Evolutionary conservation across 2,329 filamentous ascomycete species (phyloP).

Genomic region (Capronia coronata): DNA sequence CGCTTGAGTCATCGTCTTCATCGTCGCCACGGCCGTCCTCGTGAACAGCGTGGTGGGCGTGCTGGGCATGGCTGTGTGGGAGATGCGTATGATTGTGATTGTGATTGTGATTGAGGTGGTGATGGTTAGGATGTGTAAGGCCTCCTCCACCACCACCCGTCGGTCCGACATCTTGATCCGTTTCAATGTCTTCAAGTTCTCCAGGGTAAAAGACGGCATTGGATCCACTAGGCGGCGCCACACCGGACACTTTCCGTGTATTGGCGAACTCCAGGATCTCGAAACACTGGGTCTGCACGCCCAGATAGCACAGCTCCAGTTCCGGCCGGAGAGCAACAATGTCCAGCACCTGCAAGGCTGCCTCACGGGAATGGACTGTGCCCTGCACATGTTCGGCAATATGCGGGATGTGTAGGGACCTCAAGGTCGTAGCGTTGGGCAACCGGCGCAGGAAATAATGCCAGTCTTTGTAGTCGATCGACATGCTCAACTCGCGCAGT

Average conservation of each 20-base stretch:
- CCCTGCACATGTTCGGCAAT: constrained; percentile 57
- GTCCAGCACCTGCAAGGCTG: constrained; percentile 70
- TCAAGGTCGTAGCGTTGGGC: constrained; percentile 62
- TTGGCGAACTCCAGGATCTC: constrained; percentile 62
- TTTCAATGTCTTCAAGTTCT: constrained; percentile 17
- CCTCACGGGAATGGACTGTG: constrained; percentile 57
- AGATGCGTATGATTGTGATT: constrained; percentile 7
- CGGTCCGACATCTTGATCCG: constrained; percentile 20
- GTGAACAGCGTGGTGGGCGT: constrained; percentile 30
- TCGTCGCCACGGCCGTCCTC: constrained; percentile 36
- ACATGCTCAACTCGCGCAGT: constrained; percentile 64
- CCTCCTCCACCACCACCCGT: constrained; percentile 2
- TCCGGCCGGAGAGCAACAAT: constrained; percentile 70
- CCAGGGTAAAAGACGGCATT: too few species aligned
- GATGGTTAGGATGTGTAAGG: background rate
- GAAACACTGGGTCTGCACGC: constrained; percentile 70
- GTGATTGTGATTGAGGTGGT: background rate
- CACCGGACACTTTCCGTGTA: constrained; percentile 12
- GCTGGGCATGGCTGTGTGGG: constrained; percentile 31
- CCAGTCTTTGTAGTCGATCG: constrained; percentile 71
- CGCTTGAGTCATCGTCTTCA: constrained; percentile 30
- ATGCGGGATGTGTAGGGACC: constrained; percentile 63
- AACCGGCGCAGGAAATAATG: constrained; percentile 73
- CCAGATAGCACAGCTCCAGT: constrained; percentile 70
- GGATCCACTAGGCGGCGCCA: background rate